Base-by-base conservation (phyloP, 257 asterid genomes). In the Marsdenia floribunda region DNA sequence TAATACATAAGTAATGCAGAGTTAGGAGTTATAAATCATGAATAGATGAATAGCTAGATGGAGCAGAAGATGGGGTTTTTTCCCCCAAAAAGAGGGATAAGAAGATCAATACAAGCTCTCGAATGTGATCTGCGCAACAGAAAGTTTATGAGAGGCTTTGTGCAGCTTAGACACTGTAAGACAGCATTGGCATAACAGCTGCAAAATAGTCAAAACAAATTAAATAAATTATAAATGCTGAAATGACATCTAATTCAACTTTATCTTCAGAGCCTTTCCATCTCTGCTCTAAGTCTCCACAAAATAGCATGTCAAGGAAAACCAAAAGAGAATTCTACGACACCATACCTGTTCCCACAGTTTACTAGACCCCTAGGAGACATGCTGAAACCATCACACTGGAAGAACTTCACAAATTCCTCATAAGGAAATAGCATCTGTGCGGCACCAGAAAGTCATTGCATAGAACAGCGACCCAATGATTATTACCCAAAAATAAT, bases 161-260 rank as follows among this genome's bases (percentile, higher is more conserved):
- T 93, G 85, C 79, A 89, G 46, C 85, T 74, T 86, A 93, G 87
- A 80, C 98, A 93, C 85, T 93, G 98, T 85, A 93, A 83, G 77
- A 93, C 97, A 24, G 94, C 97, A 84, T 88, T 93, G 71, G 96
- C 98, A 67, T 93, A 93, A 80, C 98, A 93, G 80, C 98, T 93
- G 96, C 85, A 84, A 75, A 76, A 69, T 70, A 76, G 73, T 66
- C 16, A 66, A 54, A 44, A 54, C 21, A 74, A 21, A 66, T 60
- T 65, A 42, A 24, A 67, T 46, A 72, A 70, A 67, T 73, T 15
- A 67, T n/a, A 73, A 53, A 59, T 29, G 61, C 50, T 63, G 50
- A 55, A 61, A 35, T 42, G 1, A 55, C 75, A 53, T 52, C 26
- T 18, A 14, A 26, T 49, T 26, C 50, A 14, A 22, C 12, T 42